A percentile compares a stretch with the other conserved stretches of the same genome.
Evolutionary conservation across 2,329 filamentous ascomycete genomes (phyloP).

Genomic region (Fonsecaea nubica): DNA sequence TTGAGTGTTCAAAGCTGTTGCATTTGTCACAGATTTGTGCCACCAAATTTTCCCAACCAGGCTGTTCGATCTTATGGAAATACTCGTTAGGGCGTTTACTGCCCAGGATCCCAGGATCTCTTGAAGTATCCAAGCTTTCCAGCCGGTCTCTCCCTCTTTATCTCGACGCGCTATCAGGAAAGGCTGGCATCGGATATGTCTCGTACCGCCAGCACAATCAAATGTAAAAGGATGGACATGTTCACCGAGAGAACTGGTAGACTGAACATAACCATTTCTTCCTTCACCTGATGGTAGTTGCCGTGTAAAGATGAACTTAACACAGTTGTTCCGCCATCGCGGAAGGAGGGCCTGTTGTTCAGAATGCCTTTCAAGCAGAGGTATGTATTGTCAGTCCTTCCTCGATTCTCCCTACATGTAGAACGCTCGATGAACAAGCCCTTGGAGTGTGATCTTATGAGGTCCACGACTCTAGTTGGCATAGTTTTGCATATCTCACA

Average conservation of each 20-base stretch:
- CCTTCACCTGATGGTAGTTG: neutral
- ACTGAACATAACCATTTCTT: neutral
- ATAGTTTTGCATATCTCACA: neutral
- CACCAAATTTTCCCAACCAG: neutral
- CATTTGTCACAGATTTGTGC: neutral
- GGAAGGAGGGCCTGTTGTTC: neutral
- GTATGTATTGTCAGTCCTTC: neutral
- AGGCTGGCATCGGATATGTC: neutral
- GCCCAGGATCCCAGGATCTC: neutral
- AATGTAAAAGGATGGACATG: too few species aligned
- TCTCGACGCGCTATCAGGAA: neutral
- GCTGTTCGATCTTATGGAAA: neutral
- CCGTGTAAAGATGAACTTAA: neutral
- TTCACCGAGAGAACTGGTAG: neutral
- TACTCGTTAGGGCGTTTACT: neutral
- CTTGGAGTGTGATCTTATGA: neutral
- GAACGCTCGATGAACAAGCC: neutral
- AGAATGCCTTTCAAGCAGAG: neutral
- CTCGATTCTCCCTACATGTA: neutral
- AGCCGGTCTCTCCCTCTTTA: neutral
- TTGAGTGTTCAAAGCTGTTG: neutral
- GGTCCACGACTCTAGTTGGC: neutral
- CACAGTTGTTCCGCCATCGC: neutral
- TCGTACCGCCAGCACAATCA: too few species aligned
- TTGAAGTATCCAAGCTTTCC: neutral